Evolutionary conservation across 2,329 filamentous ascomycete genomes (phyloP), one percentile per base, ranked within the genome.

Genomic region (Fusarium foetens): DNA sequence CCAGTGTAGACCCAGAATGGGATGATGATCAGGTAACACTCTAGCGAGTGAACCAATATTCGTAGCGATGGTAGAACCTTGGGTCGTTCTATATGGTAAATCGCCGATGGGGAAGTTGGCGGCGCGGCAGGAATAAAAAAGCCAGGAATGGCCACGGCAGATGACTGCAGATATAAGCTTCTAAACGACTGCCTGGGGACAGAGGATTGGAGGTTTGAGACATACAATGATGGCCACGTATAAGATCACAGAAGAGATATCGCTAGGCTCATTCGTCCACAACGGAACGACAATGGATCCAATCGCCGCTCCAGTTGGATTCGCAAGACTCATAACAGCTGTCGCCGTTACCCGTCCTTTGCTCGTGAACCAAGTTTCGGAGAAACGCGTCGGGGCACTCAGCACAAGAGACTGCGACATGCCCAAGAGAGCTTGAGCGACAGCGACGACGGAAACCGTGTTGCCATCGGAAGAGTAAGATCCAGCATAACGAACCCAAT

Each of bases 71-170:
- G 25, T 17, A 39, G 1, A 4, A 53, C 5, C 25, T 39, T 53
- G 9, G 49, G 10, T 11, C 49, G 49, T 27, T 52, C 23, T 2
- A 8, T 29, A 53, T 29, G 19, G 5, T 53, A 7, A 17, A 17
- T 29, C 10, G 35, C 3, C 1, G 49, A 39, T 17, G 49, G 49
- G 35, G 35, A 25, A 2, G 35, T 39, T 17, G 25, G 13, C 5
- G 35, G 49, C 0, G 19, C 23, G 25, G 4, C 5, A 0, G 49
- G 49, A 2, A 53, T 9, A 0, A 29, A 29, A 1, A n/a, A n/a
- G 13, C 49, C 49, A 9, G 35, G 4, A 13, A 38, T n/a, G 7
- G 49, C 49, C 0, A 53, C 49, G 0, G 19, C 49, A 0, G 49
- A 53, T 29, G 49, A 53, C 49, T 53, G 4, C 7, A 6, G 7